Evolutionary conservation across 2,329 filamentous ascomycete species (phyloP).

Genomic region (Penicillium corylophilum): DNA sequence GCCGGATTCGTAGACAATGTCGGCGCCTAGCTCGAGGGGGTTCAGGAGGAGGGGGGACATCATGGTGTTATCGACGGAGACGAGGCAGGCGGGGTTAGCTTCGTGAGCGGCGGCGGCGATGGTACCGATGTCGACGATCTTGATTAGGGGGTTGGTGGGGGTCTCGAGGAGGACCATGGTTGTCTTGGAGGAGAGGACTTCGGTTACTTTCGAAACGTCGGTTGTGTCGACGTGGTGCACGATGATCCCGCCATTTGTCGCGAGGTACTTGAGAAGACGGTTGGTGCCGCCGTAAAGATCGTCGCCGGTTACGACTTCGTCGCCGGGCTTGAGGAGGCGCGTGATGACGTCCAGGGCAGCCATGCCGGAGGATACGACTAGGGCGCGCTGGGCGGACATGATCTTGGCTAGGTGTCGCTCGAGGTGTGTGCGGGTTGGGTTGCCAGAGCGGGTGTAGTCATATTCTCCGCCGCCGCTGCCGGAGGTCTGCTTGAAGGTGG

Average conservation of each 20-base stretch:
- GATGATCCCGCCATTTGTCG: constrained; percentile 82
- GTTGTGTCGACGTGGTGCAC: constrained; percentile 98
- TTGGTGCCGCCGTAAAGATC: constrained; percentile 96
- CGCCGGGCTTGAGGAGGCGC: constrained; percentile 81
- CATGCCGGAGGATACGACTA: constrained; percentile 97
- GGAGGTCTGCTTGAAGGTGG: constrained; percentile 93
- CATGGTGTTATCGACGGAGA: constrained; percentile 98
- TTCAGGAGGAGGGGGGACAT: constrained; percentile 92
- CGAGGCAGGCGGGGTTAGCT: constrained; percentile 73
- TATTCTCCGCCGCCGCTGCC: constrained; percentile 83
- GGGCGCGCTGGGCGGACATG: constrained; percentile 88
- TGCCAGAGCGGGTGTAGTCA: constrained; percentile 97
- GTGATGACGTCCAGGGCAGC: constrained; percentile 95
- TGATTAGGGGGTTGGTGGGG: constrained; percentile 96
- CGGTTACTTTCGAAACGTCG: constrained; percentile 65
- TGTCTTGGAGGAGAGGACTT: constrained; percentile 73
- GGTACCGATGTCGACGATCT: constrained; percentile 85
- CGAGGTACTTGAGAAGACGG: constrained; percentile 86
- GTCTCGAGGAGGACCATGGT: constrained; percentile 95
- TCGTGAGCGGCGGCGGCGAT: constrained; percentile 77
- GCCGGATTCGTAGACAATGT: constrained; percentile 95
- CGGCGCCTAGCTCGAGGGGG: constrained; percentile 88
- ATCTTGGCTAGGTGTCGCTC: constrained; percentile 98
- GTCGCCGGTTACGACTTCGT: constrained; percentile 96
- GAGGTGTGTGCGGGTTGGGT: constrained; percentile 92